Conservation (phyloP, 768 basidiomycete genomes). For the Trametes coccinea region DNA sequence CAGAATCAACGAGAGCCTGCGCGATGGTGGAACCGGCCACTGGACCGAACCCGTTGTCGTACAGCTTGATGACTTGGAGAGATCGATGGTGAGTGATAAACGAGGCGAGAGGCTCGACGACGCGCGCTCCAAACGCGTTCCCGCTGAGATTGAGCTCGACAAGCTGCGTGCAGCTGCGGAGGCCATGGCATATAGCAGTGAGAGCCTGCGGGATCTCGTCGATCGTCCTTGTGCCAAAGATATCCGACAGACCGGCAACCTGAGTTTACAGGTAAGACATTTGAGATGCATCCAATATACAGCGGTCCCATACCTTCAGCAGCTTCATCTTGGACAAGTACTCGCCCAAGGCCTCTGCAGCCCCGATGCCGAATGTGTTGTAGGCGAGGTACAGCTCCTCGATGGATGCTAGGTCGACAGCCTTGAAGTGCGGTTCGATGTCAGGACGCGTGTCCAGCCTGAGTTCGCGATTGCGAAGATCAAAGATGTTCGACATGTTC, state of each 20-base stretch:
- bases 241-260: not conserved
- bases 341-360: no score
- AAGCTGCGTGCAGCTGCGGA: no score
- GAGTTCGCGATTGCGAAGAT: not conserved
- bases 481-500: not conserved
- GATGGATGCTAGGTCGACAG: not conserved
- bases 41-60: slow-evolving; percentile 3
- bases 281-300: not conserved
- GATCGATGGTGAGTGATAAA: not conserved
- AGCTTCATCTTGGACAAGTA: not conserved
- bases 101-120: not conserved
- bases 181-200: not conserved
- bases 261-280: no score
- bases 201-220: not conserved
- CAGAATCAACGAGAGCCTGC: not conserved
- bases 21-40: not conserved
- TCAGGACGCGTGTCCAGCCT: not conserved
- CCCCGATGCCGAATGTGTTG: not conserved
- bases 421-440: not conserved
- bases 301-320: not conserved
- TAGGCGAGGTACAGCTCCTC: not conserved
- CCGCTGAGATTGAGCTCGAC: not conserved
- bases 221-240: slow-evolving; percentile 2
- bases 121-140: not conserved
- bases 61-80: not conserved